A percentile compares a stretch with the other conserved stretches of the same genome.
Conservation (phyloP, 2,329 filamentous ascomycete species). For the Fusarium sp. region DNA sequence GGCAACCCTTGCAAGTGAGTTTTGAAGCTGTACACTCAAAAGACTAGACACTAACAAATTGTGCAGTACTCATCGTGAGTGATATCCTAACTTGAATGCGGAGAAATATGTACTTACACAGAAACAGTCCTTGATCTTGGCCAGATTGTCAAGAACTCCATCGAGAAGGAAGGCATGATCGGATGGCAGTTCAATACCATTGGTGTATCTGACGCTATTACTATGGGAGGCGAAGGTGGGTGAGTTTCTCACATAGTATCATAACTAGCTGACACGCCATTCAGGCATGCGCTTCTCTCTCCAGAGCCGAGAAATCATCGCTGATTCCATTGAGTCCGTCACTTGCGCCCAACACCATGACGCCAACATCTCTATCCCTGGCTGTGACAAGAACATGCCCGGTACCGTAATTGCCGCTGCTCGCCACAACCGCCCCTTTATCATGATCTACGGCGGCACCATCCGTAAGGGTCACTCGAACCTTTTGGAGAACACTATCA, state of each 20-base stretch:
- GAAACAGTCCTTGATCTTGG: constrained; percentile 82
- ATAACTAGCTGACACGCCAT: constrained; percentile 1
- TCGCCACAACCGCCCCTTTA: constrained; percentile 88
- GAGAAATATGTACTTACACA: constrained; percentile 32
- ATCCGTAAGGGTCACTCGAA: constrained; percentile 88
- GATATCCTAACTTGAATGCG: constrained; percentile 6
- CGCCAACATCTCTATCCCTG: constrained; percentile 91
- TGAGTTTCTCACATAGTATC: constrained; percentile 4
- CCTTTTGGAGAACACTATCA: constrained; percentile 82
- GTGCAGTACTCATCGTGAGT: constrained; percentile 59
- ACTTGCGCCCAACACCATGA: constrained; percentile 94
- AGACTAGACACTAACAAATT: constrained; percentile 21
- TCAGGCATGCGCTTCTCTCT: constrained; percentile 93
- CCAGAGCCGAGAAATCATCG: constrained; percentile 91
- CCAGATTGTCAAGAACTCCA: constrained; percentile 85
- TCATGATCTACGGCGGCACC: constrained; percentile 96
- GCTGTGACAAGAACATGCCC: constrained; percentile 98
- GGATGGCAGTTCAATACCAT: constrained; percentile 96
- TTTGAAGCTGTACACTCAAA: not conserved
- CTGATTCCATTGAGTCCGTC: constrained; percentile 93
- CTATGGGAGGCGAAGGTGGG: constrained; percentile 91
- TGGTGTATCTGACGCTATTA: constrained; percentile 90
- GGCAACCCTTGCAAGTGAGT: constrained; percentile 94
- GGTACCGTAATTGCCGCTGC: constrained; percentile 92
- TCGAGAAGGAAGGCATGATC: constrained; percentile 87